These are phyloP conservation scores for Pleurotus pulmonarius DNA, from an alignment of 768 basidiomycete species.

Conservation along the genomic window DNA sequence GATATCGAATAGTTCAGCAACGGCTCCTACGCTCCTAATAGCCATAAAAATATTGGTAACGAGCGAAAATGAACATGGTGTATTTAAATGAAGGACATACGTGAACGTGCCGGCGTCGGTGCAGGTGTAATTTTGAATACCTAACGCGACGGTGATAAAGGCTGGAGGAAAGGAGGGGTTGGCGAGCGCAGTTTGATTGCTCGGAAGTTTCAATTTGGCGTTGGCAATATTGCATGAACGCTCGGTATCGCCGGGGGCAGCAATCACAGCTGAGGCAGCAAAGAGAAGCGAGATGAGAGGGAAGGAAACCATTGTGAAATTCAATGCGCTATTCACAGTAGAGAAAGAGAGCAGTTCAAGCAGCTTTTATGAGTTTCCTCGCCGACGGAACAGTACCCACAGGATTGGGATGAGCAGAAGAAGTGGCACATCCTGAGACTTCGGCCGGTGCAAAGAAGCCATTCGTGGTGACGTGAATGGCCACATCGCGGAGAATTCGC, in stretches of 20 bases:
- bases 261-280: neutral
- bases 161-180: constrained; percentile 29
- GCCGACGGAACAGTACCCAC: no score
- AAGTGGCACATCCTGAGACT: no score
- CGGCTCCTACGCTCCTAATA: constrained; percentile 41
- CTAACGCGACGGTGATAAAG: constrained; percentile 42
- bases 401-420: no score
- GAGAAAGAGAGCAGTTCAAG: no score
- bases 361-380: no score
- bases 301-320: neutral
- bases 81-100: constrained; percentile 25
- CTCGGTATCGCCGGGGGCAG: neutral
- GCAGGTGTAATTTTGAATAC: constrained; percentile 57
- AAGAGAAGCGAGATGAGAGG: neutral
- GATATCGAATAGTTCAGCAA: constrained; percentile 51
- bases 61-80: neutral
- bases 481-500: no score
- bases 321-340: no score
- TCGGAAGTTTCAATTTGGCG: constrained; percentile 16
- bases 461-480: no score
- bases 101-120: constrained; percentile 35
- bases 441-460: no score
- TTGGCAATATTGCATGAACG: constrained; percentile 19
- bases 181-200: constrained; percentile 25
- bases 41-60: no score